phyloP scores from a whole-genome alignment of 169 alveolate species.

The Miamiensis avidus region DNA sequence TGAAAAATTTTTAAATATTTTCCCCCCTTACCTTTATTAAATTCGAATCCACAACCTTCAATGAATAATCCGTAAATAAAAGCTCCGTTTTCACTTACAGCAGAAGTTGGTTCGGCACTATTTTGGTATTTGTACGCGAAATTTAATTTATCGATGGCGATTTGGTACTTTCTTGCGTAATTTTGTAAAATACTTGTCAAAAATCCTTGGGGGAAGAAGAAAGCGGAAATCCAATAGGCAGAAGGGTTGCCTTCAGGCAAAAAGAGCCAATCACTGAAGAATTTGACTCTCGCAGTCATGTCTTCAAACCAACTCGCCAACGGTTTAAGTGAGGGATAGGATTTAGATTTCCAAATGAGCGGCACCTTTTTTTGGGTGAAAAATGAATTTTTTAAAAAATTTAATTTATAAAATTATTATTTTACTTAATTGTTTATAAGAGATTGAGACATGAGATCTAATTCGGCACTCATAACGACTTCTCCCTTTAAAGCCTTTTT shows the following conservation, averaged over 20 bases:
- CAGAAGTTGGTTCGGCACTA: conserved; percentile 54
- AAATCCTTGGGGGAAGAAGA: conserved; percentile 89
- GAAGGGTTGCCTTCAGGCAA: conserved; percentile 72
- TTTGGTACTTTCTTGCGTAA: conserved; percentile 80
- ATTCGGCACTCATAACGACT: conserved; percentile 83
- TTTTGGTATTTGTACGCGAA: conserved; percentile 74
- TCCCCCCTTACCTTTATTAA: conserved; percentile 39
- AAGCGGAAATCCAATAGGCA: conserved; percentile 83
- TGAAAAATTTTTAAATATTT: not conserved
- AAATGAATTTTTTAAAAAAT: too few species aligned
- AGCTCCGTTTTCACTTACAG: conserved; percentile 81
- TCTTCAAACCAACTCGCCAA: conserved; percentile 73
- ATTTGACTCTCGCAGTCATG: conserved; percentile 74
- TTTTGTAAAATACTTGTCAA: conserved; percentile 87
- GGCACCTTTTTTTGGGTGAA: conserved; percentile 7
- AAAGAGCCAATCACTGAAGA: conserved; percentile 74
- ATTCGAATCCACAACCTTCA: conserved; percentile 89
- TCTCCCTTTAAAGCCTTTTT: conserved; percentile 85
- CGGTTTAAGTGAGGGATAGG: conserved; percentile 41
- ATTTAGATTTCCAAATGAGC: conserved; percentile 28
- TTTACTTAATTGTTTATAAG: conserved; percentile 77
- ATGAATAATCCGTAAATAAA: conserved; percentile 85
- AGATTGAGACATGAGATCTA: conserved; percentile 79
- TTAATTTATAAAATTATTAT: conserved; percentile 31
- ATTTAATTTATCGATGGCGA: conserved; percentile 84